Base-by-base conservation (phyloP, 345 rosid species). In the Turritis glabra region DNA sequence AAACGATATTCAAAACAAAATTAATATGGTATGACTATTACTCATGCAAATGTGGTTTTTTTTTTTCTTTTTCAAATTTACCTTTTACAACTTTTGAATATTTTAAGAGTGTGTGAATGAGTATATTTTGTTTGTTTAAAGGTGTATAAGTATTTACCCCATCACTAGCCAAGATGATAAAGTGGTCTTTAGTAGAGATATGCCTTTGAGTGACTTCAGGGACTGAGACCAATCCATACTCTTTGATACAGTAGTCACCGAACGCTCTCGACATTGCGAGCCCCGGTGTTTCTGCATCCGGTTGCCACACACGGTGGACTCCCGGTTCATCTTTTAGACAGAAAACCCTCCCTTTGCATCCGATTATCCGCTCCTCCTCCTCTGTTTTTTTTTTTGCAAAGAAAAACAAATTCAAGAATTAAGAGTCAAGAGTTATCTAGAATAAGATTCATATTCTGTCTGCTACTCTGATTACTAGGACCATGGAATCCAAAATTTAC, bases 251-350 rank as follows among this genome's bases (percentile, higher is more conserved):
- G 65, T 88, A 87, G 83, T 95, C 99, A 8, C 97, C 99, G 13
- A 95, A 92, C 9, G 99, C 98, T 82, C 99, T 84, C 5, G 99
- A 95, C 99, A 95, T 95, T 22, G 99, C 97, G 21, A 95, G 89
- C 33, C 99, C 99, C 0, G 97, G 99, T 0, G 85, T 81, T 51
- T 92, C 90, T 59, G 66, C 83, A 8, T 89, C 79, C 1, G 98
- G 98, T 48, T 88, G 89, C 99, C 99, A 95, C 30, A 95, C 72
- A 18, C 99, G 85, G 58, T 95, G 96, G 30, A 95, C 92, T 23
- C 97, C 97, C 3, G 94, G 99, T 79, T 95, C 98, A 46, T 95
- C 99, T 14, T 81, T 41, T 35, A 89, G 57, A 53, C 94, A 86
- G 83, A 90, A 95, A 3, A 95, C 92, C 23, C 96, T 64, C 13